Base-by-base conservation (phyloP, 768 basidiomycete genomes). In the Tulasnella sp. region DNA sequence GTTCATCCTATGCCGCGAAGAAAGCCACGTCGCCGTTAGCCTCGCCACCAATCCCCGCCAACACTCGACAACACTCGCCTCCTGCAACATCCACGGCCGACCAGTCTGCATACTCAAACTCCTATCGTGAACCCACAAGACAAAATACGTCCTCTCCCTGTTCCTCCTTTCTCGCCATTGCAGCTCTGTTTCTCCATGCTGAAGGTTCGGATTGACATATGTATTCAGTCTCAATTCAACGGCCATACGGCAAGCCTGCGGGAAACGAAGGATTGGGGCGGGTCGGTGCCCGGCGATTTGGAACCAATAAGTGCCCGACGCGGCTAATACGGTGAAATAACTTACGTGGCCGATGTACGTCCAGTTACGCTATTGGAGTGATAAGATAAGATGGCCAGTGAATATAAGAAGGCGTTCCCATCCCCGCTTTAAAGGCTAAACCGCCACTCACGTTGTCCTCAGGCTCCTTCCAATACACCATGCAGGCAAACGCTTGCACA, bases 381-480 rank as follows among this genome's bases (percentile, higher is more conserved):
- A 59, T 59, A 59, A 59, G 52, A 59, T 36, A 35, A 73, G 72
- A 64, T 64, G 22, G 12, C 34, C 22, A 64, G 39, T 7, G 35
- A 29, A 59, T 59, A 59, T 59, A 59, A 59, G 52, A 4, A 22
- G 39, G 17, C 39, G 16, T 34, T 19, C 35, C 19, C 16, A 65
- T 16, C 1, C 2, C 29, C 29, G 44, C 32, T 11, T 41, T 26
- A 14, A 44, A 17, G 36, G 29, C 16, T 17, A 41, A 67, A 32
- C 39, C 2, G 26, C 29, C 22, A 79, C 85, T 65, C 75, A 90
- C 90, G 71, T 87, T 90, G 76, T 96, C 94, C 74, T 91, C 88
- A 42, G 92, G 90, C 76, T 92, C 91, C 78, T 86, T 89, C 92
- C 92, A 95, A 80, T 95, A 95, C 44, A 89, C 92, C 74, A 95